Percentiles rank a stretch among this genome's conserved stretches.
Conservation (phyloP, 495 filamentous ascomycete species). For the Neurospora sp. region DNA sequence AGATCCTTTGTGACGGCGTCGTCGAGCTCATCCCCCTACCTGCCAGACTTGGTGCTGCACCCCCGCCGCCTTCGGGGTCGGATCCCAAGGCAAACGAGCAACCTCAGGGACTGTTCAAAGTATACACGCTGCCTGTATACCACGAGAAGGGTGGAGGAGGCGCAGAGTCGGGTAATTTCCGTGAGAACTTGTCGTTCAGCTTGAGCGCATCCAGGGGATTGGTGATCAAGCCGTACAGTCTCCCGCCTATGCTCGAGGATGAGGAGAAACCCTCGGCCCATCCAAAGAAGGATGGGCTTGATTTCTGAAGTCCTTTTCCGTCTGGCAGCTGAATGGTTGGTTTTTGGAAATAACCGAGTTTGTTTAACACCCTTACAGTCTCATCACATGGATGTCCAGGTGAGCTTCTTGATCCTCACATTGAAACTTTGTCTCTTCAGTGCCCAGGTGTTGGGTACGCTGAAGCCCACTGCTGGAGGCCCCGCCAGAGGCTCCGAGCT, state of each 20-base stretch:
- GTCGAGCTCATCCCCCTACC: constrained; percentile 82
- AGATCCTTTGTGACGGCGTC: constrained; percentile 76
- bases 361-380: neutral
- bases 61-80: constrained; percentile 19
- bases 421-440: neutral
- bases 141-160: constrained; percentile 81
- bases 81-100: constrained; percentile 51
- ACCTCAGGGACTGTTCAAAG: constrained; percentile 74
- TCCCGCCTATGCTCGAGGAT: constrained; percentile 83
- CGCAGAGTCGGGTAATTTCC: constrained; percentile 51
- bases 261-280: constrained; percentile 41
- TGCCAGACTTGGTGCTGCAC: constrained; percentile 48
- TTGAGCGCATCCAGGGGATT: constrained; percentile 71
- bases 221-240: constrained; percentile 76
- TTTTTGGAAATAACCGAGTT: neutral
- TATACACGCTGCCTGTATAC: constrained; percentile 72
- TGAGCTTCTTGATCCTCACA: neutral
- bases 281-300: constrained; percentile 18
- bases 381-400: neutral
- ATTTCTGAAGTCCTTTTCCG: constrained; percentile 15
- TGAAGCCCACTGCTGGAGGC: neutral
- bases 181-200: constrained; percentile 83
- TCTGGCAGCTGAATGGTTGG: neutral
- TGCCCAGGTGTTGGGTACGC: neutral
- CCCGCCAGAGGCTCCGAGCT: neutral